phyloP scores from a whole-genome alignment of 2,329 filamentous ascomycete genomes.

The Sporothrix pallida region DNA sequence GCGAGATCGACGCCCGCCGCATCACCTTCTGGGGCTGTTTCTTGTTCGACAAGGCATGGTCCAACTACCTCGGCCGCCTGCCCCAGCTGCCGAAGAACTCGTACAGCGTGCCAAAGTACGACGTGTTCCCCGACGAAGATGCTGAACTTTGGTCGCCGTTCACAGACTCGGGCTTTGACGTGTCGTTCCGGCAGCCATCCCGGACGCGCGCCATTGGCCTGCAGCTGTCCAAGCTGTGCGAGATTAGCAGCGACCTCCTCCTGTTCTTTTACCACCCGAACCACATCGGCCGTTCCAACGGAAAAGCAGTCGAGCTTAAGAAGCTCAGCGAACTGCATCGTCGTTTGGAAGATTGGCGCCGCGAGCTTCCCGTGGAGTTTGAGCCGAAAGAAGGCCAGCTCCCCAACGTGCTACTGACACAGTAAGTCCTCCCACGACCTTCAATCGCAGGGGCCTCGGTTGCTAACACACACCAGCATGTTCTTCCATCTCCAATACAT shows the following conservation, averaged over 20 bases:
- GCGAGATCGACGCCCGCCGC: constrained; percentile 84
- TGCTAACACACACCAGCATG: constrained; percentile 67
- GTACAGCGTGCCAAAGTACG: constrained; percentile 84
- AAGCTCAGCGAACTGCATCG: constrained; percentile 91
- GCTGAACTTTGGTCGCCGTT: constrained; percentile 78
- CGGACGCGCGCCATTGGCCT: constrained; percentile 81
- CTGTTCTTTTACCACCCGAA: constrained; percentile 89
- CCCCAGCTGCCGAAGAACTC: constrained; percentile 82
- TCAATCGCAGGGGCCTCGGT: neutral
- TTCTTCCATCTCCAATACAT: constrained; percentile 76
- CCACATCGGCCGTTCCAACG: constrained; percentile 65
- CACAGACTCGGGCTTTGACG: constrained; percentile 78
- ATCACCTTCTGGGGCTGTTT: constrained; percentile 99
- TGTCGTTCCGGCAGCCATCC: constrained; percentile 76
- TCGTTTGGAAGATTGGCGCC: constrained; percentile 86
- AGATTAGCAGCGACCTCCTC: constrained; percentile 91
- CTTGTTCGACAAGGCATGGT: constrained; percentile 99
- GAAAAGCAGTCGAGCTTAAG: constrained; percentile 85
- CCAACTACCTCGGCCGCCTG: constrained; percentile 90
- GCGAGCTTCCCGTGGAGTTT: constrained; percentile 81
- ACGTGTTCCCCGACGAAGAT: constrained; percentile 90
- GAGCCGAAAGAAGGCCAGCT: constrained; percentile 88
- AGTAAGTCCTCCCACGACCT: constrained; percentile 65
- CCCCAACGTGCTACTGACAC: constrained; percentile 77
- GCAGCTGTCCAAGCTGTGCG: constrained; percentile 82